Base-by-base conservation (phyloP, 176 grass and related monocot genomes). In the Metroxylon sagu region DNA sequence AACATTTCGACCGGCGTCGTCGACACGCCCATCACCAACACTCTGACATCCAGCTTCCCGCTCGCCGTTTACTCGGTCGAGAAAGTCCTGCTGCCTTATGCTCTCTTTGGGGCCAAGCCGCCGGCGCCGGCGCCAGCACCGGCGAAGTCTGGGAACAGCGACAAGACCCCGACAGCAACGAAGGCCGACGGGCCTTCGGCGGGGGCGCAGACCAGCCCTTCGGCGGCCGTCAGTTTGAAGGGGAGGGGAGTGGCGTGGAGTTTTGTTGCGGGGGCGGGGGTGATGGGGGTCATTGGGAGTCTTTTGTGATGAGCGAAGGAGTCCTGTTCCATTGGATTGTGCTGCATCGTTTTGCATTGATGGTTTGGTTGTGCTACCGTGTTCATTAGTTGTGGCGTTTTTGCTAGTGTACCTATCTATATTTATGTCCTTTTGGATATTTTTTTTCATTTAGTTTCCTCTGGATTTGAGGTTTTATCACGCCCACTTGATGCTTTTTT, bases 1-100 rank as follows among this genome's bases (percentile, higher is more conserved):
- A 93, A 85, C 64, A 7, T 89, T 25, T 93, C 94, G 53, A 99
- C 85, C 3, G 94, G 94, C 29, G 79, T 99, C 0, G 76, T 85
- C 53, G 50, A 25, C 49, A 68, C 78, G 43, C 62, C 72, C 5
- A 72, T 93, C 71, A 58, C 57, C 14, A 66, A 21, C 25, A 66
- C 80, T 1, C 26, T 89, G 3, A 50, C 60, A 79, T 77, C 67
- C 57, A 62, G 77, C 2, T 85, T 81, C 69, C 94, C 94, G 5
- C 66, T 89, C 29, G 74, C 82, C 27, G 51, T 84, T 18, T 99
- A 86, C 85, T 78, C 94, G 25, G 49, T 99, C 31, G 77, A 77
- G 15, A 81, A 77, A 56, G 71, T 89, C 55, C 82, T 89, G 12
- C 82, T 93, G 7, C 94, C 94, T 0, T 83, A 76, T 70, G 79